Conservation (phyloP, 495 filamentous ascomycete species). For the Tuber umbilicatum region DNA sequence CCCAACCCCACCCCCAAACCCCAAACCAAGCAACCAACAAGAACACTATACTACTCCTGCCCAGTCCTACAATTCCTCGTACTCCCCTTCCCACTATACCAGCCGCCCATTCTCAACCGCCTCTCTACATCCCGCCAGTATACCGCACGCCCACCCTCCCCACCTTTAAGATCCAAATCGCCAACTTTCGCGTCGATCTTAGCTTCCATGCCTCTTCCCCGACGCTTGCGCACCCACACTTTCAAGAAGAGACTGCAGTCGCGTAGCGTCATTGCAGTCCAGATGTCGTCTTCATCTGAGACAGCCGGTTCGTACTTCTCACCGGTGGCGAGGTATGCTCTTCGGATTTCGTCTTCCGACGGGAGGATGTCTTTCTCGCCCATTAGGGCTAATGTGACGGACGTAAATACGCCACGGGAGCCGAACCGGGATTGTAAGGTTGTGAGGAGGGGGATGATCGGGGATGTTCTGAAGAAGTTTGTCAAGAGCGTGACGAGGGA, state of each 20-base stretch:
- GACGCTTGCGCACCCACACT: constrained; percentile 43
- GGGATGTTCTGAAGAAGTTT: constrained; percentile 38
- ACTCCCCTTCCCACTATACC: constrained; percentile 52
- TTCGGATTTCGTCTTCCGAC: constrained; percentile 27
- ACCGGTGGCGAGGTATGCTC: constrained; percentile 26
- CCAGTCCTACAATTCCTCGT: constrained; percentile 39
- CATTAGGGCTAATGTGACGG: constrained; percentile 34
- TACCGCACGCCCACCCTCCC: constrained; percentile 51
- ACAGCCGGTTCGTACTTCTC: constrained; percentile 29
- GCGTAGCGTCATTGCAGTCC: constrained; percentile 58
- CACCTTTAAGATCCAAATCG: constrained; percentile 60
- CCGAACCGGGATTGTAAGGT: constrained; percentile 43
- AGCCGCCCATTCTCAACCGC: constrained; percentile 53
- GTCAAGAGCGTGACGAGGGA: constrained; percentile 37
- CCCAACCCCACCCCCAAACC: neutral
- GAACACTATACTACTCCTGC: constrained; percentile 17
- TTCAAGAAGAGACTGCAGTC: constrained; percentile 64
- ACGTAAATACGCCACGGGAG: constrained; percentile 37
- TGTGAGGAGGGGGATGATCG: constrained; percentile 40
- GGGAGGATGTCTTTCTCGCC: constrained; percentile 31
- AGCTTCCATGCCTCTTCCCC: constrained; percentile 38
- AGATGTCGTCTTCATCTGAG: constrained; percentile 37
- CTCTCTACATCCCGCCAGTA: constrained; percentile 58
- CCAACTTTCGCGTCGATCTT: constrained; percentile 47
- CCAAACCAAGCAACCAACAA: neutral